A percentile compares a stretch with the other conserved stretches of the same genome.
These are phyloP conservation scores for Sclerotinia subarctica DNA, from an alignment of 2,329 filamentous ascomycete genomes.

Conservation along the genomic window DNA sequence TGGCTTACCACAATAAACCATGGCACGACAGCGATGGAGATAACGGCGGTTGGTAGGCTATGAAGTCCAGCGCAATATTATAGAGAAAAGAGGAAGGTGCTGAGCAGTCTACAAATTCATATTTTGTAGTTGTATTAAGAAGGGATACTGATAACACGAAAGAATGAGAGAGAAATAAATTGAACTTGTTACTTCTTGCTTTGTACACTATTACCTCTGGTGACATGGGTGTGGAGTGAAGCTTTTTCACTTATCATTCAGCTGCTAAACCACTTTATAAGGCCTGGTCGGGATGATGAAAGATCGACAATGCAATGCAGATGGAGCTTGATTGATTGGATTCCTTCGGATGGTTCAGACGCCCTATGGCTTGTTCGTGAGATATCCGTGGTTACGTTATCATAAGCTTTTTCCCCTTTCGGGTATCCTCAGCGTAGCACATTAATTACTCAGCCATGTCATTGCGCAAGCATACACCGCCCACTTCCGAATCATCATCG, in stretches of 20 bases:
- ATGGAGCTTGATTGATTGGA: not conserved
- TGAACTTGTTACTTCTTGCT: not conserved
- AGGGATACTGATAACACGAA: too few species aligned
- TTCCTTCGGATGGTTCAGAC: not conserved
- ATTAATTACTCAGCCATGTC: not conserved
- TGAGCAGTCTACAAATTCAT: not conserved
- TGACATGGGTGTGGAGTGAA: not conserved
- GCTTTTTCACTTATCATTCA: not conserved
- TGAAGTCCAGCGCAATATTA: not conserved
- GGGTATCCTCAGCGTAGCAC: conserved; percentile 20
- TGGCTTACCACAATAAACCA: conserved; percentile 34
- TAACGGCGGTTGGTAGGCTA: not conserved
- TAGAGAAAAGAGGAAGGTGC: not conserved
- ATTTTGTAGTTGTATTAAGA: not conserved
- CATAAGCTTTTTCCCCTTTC: conserved; percentile 7
- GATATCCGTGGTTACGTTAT: not conserved
- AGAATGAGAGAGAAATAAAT: not conserved
- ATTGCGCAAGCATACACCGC: not conserved
- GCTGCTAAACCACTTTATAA: not conserved
- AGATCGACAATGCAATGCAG: not conserved
- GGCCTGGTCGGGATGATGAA: not conserved
- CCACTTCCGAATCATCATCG: not conserved
- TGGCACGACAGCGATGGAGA: conserved; percentile 23
- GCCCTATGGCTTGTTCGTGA: not conserved
- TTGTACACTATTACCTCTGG: not conserved